These are phyloP conservation scores for Immersiporthe knoxdaviesiana DNA, from an alignment of 2,329 filamentous ascomycete species.

Conservation along the genomic window DNA sequence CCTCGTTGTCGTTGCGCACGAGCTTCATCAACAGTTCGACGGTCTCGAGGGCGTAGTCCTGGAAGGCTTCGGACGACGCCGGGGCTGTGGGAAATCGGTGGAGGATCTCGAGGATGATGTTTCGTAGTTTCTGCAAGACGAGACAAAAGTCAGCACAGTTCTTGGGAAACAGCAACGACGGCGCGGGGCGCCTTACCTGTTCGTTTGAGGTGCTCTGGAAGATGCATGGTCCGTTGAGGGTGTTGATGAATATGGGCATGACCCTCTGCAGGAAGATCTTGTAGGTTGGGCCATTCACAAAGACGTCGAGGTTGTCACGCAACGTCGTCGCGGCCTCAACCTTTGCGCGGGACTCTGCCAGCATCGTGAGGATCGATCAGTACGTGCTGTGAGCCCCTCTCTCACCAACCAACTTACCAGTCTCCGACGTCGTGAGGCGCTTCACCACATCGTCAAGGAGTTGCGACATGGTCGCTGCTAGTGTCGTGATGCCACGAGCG, in stretches of 20 bases:
- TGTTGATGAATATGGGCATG: slow-evolving; percentile 85
- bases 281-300: slow-evolving; percentile 78
- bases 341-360: slow-evolving; percentile 78
- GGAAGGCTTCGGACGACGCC: slow-evolving; percentile 77
- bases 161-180: background rate
- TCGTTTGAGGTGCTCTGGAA: slow-evolving; percentile 90
- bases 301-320: slow-evolving; percentile 89
- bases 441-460: slow-evolving; percentile 67
- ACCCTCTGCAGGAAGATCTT: slow-evolving; percentile 80
- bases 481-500: slow-evolving; percentile 11
- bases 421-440: slow-evolving; percentile 59
- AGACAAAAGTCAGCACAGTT: slow-evolving; percentile 31
- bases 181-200: slow-evolving; percentile 63
- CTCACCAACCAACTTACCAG: slow-evolving; percentile 53
- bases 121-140: slow-evolving; percentile 78
- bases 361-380: slow-evolving; percentile 28
- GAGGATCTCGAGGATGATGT: slow-evolving; percentile 91
- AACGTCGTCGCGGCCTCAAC: slow-evolving; percentile 81
- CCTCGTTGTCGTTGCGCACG: slow-evolving; percentile 92
- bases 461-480: slow-evolving; percentile 63
- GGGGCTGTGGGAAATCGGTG: slow-evolving; percentile 77
- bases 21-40: slow-evolving; percentile 89
- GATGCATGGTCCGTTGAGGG: slow-evolving; percentile 82
- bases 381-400: slow-evolving; percentile 15
- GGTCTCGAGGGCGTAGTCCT: slow-evolving; percentile 84